Base-by-base conservation (phyloP, 371 early-diverging fungal species). In the Mortierella sp. region DNA sequence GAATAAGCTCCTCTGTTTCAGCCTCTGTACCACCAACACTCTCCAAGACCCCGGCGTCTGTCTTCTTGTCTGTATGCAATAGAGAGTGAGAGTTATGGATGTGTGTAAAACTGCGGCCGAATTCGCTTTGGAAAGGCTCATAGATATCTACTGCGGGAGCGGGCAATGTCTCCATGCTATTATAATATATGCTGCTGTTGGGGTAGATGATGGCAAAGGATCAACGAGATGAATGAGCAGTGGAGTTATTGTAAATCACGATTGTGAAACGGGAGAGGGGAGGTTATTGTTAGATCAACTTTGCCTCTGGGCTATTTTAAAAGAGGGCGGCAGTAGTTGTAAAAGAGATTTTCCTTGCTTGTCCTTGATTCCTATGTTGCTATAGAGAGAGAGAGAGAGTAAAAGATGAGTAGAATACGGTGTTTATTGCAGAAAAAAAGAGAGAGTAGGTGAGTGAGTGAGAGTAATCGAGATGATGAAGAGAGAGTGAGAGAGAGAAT, bases 61-160 rank as follows among this genome's bases (percentile, higher is more conserved):
- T 51, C 7, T 51, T 22, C 53, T 26, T 22, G 53, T 51, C 53
- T 51, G 53, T 26, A 51, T 51, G 53, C 9, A 26, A 51, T 4
- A 51, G 45, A 43, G 45, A 19, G 45, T 19, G 19, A 43, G 45
- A 8, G 28, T 51, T 51, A 26, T 51, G 53, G 8, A 51, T 51
- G 6, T 51, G 53, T 7, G 22, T 22, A 51, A 26, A 51, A 51
- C 53, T 51, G 53, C 26, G 53, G 53, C 28, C 28, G 4, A 26
- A 26, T 22, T 51, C 53, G 28, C 53, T 28, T 12, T 19, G 45
- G 28, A 51, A 51, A 8, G 53, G 53, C 53, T 51, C 53, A 23
- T 10, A 51, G 53, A 51, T 51, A 26, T 51, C 53, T 51, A 17
- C 53, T 51, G 53, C 53, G 53, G 53, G 53, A 51, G 26, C 28